phyloP scores from a whole-genome alignment of 31 red algal genomes.

The Asparagopsis taxiformis region DNA sequence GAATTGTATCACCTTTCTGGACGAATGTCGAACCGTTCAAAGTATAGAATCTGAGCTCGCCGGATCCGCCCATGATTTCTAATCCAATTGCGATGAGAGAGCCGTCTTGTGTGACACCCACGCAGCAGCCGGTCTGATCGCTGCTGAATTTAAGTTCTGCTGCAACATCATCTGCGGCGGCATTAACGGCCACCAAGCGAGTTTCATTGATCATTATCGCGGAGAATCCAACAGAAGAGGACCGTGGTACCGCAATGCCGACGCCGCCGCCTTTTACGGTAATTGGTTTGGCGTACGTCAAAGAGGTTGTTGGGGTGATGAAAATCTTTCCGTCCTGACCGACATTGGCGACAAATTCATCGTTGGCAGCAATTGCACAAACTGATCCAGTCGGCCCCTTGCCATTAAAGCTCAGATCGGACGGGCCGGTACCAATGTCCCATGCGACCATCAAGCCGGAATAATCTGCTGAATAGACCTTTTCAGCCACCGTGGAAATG shows the following conservation, averaged over 20 bases:
- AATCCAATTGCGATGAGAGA: conserved; percentile 61
- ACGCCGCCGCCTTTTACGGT: conserved; percentile 72
- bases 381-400: conserved; percentile 55
- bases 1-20: conserved; percentile 19
- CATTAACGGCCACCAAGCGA: conserved; percentile 30
- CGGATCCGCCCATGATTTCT: conserved; percentile 59
- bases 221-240: conserved; percentile 20
- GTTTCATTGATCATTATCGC: conserved; percentile 67
- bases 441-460: conserved; percentile 58
- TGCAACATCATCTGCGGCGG: conserved; percentile 19
- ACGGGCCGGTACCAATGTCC: conserved; percentile 44
- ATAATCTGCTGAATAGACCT: conserved; percentile 71
- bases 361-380: conserved; percentile 54
- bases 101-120: conserved; percentile 55
- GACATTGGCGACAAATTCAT: conserved; percentile 55
- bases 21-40: conserved; percentile 26
- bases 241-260: conserved; percentile 42
- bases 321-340: conserved; percentile 77
- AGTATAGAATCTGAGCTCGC: conserved; percentile 59
- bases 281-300: conserved; percentile 49
- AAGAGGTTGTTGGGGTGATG: conserved; percentile 31
- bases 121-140: conserved; percentile 45
- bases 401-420: conserved; percentile 46
- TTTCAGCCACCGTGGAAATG: conserved; percentile 36
- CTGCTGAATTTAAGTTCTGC: conserved; percentile 46